Evolutionary conservation across 805 yeast genomes (phyloP).

Genomic region (Candida tallmaniae): DNA sequence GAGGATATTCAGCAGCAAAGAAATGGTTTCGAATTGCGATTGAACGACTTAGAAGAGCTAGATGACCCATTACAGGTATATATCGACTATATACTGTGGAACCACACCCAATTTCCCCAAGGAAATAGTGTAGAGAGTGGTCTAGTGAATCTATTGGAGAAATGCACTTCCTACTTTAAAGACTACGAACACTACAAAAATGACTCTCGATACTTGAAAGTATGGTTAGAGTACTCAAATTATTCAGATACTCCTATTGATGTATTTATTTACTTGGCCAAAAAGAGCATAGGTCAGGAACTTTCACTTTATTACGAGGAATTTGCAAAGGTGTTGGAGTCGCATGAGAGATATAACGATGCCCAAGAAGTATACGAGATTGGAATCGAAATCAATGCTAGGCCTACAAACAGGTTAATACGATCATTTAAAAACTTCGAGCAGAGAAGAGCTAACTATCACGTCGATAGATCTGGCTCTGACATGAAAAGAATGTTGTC

Average conservation of each 20-base stretch:
- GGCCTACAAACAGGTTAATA: constrained; percentile 47
- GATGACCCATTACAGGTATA: constrained; percentile 84
- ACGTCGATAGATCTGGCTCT: constrained; percentile 4
- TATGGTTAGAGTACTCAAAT: constrained; percentile 78
- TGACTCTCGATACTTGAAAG: constrained; percentile 72
- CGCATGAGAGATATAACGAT: constrained; percentile 40
- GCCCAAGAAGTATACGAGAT: constrained; percentile 56
- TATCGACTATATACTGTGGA: constrained; percentile 75
- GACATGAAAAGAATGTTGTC: constrained; percentile 21
- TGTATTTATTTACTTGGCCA: constrained; percentile 63
- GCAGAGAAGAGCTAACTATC: constrained; percentile 26
- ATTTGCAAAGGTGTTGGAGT: constrained; percentile 63
- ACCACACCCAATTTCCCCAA: constrained; percentile 55
- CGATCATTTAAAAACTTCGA: constrained; percentile 41
- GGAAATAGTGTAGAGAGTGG: constrained; percentile 63
- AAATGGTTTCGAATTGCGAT: constrained; percentile 43
- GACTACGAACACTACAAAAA: constrained; percentile 66
- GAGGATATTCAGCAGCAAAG: constrained; percentile 31
- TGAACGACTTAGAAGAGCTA: constrained; percentile 50
- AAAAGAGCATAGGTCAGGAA: constrained; percentile 63
- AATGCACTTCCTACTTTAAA: constrained; percentile 65
- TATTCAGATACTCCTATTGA: constrained; percentile 68
- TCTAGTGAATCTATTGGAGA: constrained; percentile 58
- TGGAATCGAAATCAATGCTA: constrained; percentile 59
- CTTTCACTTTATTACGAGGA: constrained; percentile 75